These are phyloP conservation scores for Yarrowia osloensis DNA, from an alignment of 805 yeast genomes.

Conservation along the genomic window DNA sequence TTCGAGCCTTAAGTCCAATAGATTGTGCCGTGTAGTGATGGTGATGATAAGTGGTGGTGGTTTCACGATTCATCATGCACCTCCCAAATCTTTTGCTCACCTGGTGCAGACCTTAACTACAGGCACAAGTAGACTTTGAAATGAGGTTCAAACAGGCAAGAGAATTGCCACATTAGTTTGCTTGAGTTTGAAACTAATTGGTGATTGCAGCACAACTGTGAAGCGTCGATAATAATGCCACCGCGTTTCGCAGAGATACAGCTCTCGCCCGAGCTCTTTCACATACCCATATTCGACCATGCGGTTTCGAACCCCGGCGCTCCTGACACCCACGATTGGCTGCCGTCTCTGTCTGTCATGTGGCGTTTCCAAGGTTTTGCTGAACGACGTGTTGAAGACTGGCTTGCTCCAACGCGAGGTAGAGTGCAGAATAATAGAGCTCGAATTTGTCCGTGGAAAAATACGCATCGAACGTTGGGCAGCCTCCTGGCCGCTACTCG, in stretches of 20 bases:
- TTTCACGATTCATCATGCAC: not conserved
- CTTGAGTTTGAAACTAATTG: conserved; percentile 19
- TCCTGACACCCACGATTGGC: too few species aligned
- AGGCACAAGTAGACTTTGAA: not conserved
- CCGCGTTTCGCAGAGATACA: too few species aligned
- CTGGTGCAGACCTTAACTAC: not conserved
- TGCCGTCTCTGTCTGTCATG: not conserved
- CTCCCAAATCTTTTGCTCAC: not conserved
- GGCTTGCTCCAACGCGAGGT: too few species aligned
- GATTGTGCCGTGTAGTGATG: not conserved
- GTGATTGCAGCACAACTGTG: not conserved
- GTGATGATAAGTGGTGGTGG: conserved; percentile 2
- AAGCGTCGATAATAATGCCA: too few species aligned
- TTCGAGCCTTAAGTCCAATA: too few species aligned
- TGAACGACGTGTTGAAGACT: not conserved
- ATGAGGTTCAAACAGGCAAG: conserved; percentile 4
- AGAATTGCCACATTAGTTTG: not conserved
- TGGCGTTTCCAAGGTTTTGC: conserved; percentile 1
- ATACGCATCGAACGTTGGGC: too few species aligned
- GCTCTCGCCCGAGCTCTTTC: too few species aligned
- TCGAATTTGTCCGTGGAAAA: too few species aligned
- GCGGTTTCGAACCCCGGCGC: too few species aligned
- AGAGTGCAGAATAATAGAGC: too few species aligned
- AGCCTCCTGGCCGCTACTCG: too few species aligned
- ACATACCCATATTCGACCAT: too few species aligned